A percentile compares a stretch with the other conserved stretches of the same genome.
These are phyloP conservation scores for Starmera pachycereana DNA, from an alignment of 805 yeast genomes.

Conservation along the genomic window DNA sequence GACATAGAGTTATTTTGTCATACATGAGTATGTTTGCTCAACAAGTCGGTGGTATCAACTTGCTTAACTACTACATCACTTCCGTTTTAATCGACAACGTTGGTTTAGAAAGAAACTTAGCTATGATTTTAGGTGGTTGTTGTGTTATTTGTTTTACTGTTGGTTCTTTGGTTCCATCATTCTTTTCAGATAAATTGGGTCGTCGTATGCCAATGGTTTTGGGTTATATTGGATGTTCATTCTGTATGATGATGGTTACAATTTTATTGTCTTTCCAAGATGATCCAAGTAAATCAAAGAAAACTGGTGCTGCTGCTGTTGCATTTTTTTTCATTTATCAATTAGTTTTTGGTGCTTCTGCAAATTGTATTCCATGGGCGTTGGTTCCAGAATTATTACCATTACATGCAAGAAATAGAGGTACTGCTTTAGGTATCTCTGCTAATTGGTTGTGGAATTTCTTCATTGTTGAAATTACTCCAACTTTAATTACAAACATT, in stretches of 20 bases:
- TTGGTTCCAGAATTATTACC: slow-evolving; percentile 58
- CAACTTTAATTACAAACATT: slow-evolving; percentile 38
- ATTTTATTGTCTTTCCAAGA: slow-evolving; percentile 3
- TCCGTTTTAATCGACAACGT: slow-evolving; percentile 43
- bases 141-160: slow-evolving; percentile 2
- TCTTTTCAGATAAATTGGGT: slow-evolving; percentile 41
- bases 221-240: not conserved
- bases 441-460: slow-evolving; percentile 59
- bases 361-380: slow-evolving; percentile 43
- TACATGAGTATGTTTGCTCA: slow-evolving; percentile 60
- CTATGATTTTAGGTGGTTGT: slow-evolving; percentile 51
- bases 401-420: slow-evolving; percentile 47
- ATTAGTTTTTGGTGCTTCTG: slow-evolving; percentile 41
- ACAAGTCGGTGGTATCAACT: slow-evolving; percentile 64
- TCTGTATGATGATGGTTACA: slow-evolving; percentile 1
- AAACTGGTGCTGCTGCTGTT: slow-evolving; percentile 55
- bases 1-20: slow-evolving; percentile 52
- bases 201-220: slow-evolving; percentile 40
- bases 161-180: slow-evolving; percentile 44
- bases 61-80: slow-evolving; percentile 57
- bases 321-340: slow-evolving; percentile 40
- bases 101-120: slow-evolving; percentile 37
- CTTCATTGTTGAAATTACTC: slow-evolving; percentile 60
- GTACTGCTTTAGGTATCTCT: slow-evolving; percentile 53
- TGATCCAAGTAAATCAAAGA: slow-evolving; percentile 26